A percentile compares a stretch with the other conserved stretches of the same genome.
These are phyloP conservation scores for Grosmannia clavigera DNA, from an alignment of 2,329 filamentous ascomycete genomes.

Conservation along the genomic window DNA sequence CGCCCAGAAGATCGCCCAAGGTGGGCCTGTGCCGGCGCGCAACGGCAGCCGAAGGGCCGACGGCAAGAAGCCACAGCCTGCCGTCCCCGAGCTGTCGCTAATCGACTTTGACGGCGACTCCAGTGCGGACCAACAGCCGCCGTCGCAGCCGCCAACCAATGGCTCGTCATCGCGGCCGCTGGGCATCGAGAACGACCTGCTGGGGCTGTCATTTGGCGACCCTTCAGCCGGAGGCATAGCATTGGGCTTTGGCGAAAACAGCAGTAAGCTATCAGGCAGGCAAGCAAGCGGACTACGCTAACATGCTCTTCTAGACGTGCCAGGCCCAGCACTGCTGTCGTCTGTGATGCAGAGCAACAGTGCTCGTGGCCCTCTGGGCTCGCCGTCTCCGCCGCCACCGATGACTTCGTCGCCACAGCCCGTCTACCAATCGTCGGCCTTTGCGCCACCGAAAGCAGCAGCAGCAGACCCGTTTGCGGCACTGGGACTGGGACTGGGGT, in stretches of 20 bases:
- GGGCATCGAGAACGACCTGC: conserved; percentile 76
- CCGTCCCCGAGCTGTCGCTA: conserved; percentile 66
- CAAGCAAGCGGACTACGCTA: neutral
- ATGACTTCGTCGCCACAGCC: conserved; percentile 34
- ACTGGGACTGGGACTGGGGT: conserved; percentile 28
- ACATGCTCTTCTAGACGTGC: conserved; percentile 35
- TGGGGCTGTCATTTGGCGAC: conserved; percentile 74
- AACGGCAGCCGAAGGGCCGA: conserved; percentile 35
- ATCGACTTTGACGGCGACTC: conserved; percentile 72
- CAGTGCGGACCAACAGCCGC: neutral
- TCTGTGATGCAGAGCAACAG: conserved; percentile 49
- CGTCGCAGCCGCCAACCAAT: neutral
- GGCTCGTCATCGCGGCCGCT: conserved; percentile 37
- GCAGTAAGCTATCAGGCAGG: conserved; percentile 30
- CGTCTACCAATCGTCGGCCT: conserved; percentile 32
- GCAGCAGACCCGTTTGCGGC: conserved; percentile 39
- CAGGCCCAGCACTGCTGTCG: conserved; percentile 51
- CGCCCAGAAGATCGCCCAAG: conserved; percentile 71
- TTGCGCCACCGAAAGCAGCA: conserved; percentile 26
- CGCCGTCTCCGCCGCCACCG: conserved; percentile 7
- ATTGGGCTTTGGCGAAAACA: conserved; percentile 62
- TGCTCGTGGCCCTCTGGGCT: conserved; percentile 31
- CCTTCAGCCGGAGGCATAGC: conserved; percentile 57
- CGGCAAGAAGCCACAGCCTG: conserved; percentile 45
- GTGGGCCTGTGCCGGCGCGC: conserved; percentile 37